Conservation (phyloP, 345 rosid species). For the Arabidopsis suecica region DNA sequence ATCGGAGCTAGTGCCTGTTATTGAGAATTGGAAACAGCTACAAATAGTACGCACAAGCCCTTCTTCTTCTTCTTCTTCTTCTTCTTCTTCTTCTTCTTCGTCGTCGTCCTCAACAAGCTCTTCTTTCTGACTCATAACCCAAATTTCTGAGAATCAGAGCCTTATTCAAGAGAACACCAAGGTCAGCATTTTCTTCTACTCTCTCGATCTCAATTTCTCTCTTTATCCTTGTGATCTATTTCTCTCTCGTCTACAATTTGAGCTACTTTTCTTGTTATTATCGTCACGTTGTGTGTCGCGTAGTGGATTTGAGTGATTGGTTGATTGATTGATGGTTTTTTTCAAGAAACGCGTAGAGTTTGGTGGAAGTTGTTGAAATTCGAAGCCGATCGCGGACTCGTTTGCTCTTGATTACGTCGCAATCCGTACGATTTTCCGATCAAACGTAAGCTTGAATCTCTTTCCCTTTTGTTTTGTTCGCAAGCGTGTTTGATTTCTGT, state of each 20-base stretch:
- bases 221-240: slow-evolving; percentile 2
- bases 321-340: slow-evolving; percentile 13
- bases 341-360: slow-evolving; percentile 32
- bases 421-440: slow-evolving; percentile 26
- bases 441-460: slow-evolving; percentile 51
- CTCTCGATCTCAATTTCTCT: slow-evolving; percentile 18
- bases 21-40: slow-evolving; percentile 40
- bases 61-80: neutral
- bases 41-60: slow-evolving; percentile 34
- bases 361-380: slow-evolving; percentile 41
- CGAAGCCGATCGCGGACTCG: slow-evolving; percentile 52
- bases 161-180: slow-evolving; percentile 1
- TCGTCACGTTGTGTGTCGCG: slow-evolving; percentile 22
- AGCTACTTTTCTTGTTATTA: slow-evolving; percentile 29
- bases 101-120: neutral
- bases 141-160: slow-evolving; percentile 26
- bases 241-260: slow-evolving; percentile 20
- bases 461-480: slow-evolving; percentile 21
- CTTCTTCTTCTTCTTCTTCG: neutral
- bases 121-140: slow-evolving; percentile 1
- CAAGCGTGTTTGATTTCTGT: neutral
- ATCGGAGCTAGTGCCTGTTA: slow-evolving; percentile 1
- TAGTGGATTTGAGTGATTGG: slow-evolving; percentile 27
- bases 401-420: slow-evolving; percentile 5
- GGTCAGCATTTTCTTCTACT: slow-evolving; percentile 40